A percentile compares a stretch with the other conserved stretches of the same genome.
Evolutionary conservation across 371 early-diverging fungal genomes (phyloP).

Genomic region (Mortierella polycephala): DNA sequence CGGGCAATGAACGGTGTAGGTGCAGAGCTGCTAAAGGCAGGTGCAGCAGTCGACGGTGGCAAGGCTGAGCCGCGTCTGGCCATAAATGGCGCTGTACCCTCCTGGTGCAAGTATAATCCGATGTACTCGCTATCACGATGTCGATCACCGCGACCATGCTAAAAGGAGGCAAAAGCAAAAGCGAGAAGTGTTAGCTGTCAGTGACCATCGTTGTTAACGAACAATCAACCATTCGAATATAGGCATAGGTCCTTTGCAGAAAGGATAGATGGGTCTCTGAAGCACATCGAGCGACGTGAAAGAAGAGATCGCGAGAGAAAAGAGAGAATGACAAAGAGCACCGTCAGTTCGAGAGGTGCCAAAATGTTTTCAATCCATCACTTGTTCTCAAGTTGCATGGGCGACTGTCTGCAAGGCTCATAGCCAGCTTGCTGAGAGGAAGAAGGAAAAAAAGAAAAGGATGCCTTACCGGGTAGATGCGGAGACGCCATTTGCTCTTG

Average conservation of each 20-base stretch:
- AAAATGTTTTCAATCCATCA: slow-evolving; percentile 14
- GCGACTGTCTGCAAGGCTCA: no score
- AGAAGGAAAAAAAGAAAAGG: background rate
- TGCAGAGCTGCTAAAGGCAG: slow-evolving; percentile 18
- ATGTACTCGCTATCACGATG: slow-evolving; percentile 50
- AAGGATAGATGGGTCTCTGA: slow-evolving; percentile 9
- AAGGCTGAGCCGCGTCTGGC: slow-evolving; percentile 32
- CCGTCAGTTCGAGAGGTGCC: slow-evolving; percentile 42
- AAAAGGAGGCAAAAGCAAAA: background rate
- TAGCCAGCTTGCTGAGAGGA: background rate
- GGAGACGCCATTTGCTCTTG: slow-evolving; percentile 45
- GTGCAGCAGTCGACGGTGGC: background rate
- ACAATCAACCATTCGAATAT: background rate
- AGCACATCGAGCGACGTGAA: background rate
- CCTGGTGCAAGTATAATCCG: slow-evolving; percentile 50
- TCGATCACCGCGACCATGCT: slow-evolving; percentile 55
- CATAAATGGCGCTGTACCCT: slow-evolving; percentile 7
- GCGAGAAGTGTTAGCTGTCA: slow-evolving; percentile 1
- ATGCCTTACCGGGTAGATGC: slow-evolving; percentile 47
- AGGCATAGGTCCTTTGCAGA: slow-evolving; percentile 4
- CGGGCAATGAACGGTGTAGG: slow-evolving; percentile 23
- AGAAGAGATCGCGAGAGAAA: slow-evolving; percentile 1
- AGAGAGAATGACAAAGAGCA: slow-evolving; percentile 11
- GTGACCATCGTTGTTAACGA: background rate
- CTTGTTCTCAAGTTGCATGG: background rate